Evolutionary conservation across 257 asterid species (phyloP), one percentile per base, ranked within the genome.

Genomic region (Henckelia pumila): DNA sequence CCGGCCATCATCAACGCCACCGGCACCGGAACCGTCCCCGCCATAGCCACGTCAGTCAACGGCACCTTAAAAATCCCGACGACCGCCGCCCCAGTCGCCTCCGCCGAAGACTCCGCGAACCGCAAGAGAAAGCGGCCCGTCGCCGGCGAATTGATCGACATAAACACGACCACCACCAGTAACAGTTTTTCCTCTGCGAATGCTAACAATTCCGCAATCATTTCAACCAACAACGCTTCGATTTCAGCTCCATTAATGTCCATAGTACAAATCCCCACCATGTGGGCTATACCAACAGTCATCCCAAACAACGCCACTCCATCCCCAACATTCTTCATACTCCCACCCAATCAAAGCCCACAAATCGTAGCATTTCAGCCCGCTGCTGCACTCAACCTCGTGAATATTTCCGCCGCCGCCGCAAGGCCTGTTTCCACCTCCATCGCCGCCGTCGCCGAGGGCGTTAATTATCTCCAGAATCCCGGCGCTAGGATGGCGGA

Each of bases 1-100:
- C 94, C 94, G 1, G 76, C 94, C 33, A 86, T 80, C 79, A 75
- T 83, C 58, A 82, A 87, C 66, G 95, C 92, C 44, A 85, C 92
- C 13, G 89, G 95, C 0, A 85, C 92, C 1, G 92, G 92, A 3
- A 87, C 92, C 5, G 73, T 83, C 69, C 95, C 95, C 59, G 86
- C 95, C 33, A 85, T 88, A 28, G 89, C 95, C 64, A 77, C 68
- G 56, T 84, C 91, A 1, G 89, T 88, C 73, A 88, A 86, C 79
- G 91, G 94, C 23, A 72, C 86, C 0, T 58, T 84, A 3, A 82
- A 80, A 64, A 74, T 88, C 69, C 94, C 89, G 57, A 86, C 88
- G 70, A 33, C 78, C 60, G 17, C 75, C 14, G 13, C 69, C 2
- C 0, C 56, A 49, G 0, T 77, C 55, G 1, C 61, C 24, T 7